These are phyloP conservation scores for Lasiosphaeria miniovina DNA, from an alignment of 495 filamentous ascomycete species.

Conservation along the genomic window DNA sequence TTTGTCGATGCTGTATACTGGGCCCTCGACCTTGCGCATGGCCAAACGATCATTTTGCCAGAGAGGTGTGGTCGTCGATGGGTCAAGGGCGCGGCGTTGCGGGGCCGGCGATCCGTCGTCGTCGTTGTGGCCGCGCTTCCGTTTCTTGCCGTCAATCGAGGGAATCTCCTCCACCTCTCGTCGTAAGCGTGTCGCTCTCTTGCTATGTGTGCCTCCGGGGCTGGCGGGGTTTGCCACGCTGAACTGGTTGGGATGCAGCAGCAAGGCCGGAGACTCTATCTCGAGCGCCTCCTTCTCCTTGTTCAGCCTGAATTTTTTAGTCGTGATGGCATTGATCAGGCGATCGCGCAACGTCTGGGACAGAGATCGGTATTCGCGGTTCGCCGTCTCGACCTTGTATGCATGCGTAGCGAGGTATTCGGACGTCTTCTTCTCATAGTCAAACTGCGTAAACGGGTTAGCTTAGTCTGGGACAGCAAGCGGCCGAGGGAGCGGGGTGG, in stretches of 20 bases:
- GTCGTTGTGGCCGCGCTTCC: slow-evolving; percentile 75
- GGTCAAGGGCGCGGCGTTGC: slow-evolving; percentile 42
- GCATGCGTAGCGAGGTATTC: slow-evolving; percentile 52
- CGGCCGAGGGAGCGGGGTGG: slow-evolving; percentile 3
- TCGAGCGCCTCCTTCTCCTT: slow-evolving; percentile 88
- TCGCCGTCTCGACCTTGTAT: slow-evolving; percentile 70
- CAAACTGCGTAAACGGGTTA: slow-evolving; percentile 39
- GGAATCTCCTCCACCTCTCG: slow-evolving; percentile 76
- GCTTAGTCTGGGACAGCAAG: slow-evolving; percentile 3
- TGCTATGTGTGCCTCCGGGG: slow-evolving; percentile 75
- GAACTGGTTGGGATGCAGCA: slow-evolving; percentile 91
- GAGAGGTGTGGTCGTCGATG: slow-evolving; percentile 52
- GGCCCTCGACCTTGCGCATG: slow-evolving; percentile 44
- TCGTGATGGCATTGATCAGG: slow-evolving; percentile 70
- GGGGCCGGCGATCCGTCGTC: slow-evolving; percentile 70
- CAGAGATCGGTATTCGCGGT: slow-evolving; percentile 77
- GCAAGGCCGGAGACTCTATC: slow-evolving; percentile 82
- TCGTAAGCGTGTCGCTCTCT: slow-evolving; percentile 77
- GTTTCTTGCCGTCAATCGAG: slow-evolving; percentile 65
- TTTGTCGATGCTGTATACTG: slow-evolving; percentile 76
- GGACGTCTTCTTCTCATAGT: slow-evolving; percentile 52
- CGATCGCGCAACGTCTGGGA: slow-evolving; percentile 77
- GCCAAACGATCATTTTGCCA: slow-evolving; percentile 50
- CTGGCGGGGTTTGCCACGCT: slow-evolving; percentile 75
- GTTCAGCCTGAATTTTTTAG: slow-evolving; percentile 71